phyloP scores from a whole-genome alignment of 176 grass and related monocot species.

The Leersia perrieri region DNA sequence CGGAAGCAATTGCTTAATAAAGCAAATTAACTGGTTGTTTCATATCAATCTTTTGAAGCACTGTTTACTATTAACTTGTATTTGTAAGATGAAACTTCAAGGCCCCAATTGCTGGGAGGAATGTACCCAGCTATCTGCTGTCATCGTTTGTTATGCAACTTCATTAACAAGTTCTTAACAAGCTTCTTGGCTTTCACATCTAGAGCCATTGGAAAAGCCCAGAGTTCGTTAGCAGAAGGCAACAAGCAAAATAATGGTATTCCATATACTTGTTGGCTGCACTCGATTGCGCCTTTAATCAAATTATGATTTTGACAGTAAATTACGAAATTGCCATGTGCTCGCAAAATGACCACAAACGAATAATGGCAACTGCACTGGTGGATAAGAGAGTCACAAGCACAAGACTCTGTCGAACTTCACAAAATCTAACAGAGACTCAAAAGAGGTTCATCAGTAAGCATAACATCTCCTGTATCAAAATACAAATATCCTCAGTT shows the following conservation, averaged over 20 bases:
- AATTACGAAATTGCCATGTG: not conserved
- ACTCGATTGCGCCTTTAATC: not conserved
- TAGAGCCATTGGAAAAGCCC: not conserved
- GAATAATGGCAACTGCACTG: not conserved
- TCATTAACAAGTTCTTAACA: not conserved
- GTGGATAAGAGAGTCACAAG: not conserved
- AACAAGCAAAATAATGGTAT: not conserved
- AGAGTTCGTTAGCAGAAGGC: not conserved
- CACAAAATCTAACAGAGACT: too few species aligned
- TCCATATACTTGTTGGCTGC: not conserved
- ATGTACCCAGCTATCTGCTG: not conserved
- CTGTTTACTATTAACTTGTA: not conserved
- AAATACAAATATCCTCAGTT: not conserved
- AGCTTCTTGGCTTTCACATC: not conserved
- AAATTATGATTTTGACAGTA: not conserved
- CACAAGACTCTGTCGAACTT: not conserved
- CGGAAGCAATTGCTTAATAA: slow-evolving; percentile 47
- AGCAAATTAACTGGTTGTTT: slow-evolving; percentile 28
- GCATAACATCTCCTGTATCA: not conserved
- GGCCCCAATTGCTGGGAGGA: not conserved
- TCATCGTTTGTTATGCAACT: not conserved
- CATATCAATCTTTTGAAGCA: not conserved
- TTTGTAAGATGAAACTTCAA: not conserved
- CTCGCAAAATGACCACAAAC: not conserved
- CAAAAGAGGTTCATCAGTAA: not conserved